Conservation (phyloP, 2,329 filamentous ascomycete species). For the Pyrenochaeta sp. region DNA sequence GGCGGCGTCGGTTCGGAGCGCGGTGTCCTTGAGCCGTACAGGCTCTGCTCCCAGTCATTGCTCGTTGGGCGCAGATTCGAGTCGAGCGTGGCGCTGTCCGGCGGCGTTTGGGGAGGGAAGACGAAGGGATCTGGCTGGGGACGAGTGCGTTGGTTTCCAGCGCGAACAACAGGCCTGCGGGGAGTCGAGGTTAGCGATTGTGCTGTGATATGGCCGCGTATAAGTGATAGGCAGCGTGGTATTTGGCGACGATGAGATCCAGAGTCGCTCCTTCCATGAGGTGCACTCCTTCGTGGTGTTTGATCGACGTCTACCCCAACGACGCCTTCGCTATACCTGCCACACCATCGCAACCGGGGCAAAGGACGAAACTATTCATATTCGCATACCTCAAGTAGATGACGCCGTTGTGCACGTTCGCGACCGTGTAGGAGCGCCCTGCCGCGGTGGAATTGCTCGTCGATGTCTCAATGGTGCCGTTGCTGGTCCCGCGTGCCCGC, state of each 20-base stretch:
- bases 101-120: conserved; percentile 50
- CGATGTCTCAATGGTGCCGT: conserved; percentile 41
- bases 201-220: not conserved
- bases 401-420: conserved; percentile 58
- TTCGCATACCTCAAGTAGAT: conserved; percentile 56
- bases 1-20: conserved; percentile 37
- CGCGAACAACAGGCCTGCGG: conserved; percentile 47
- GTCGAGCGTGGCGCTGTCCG: conserved; percentile 47
- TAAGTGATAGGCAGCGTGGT: not conserved
- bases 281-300: not conserved
- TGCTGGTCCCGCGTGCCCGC: conserved; percentile 42
- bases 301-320: conserved; percentile 3
- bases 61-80: conserved; percentile 38
- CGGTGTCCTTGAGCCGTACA: conserved; percentile 46
- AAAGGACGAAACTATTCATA: not conserved
- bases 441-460: conserved; percentile 36
- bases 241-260: not conserved
- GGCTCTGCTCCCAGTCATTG: conserved; percentile 49
- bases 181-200: conserved; percentile 20
- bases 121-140: conserved; percentile 47
- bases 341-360: not conserved
- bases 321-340: not conserved
- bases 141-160: conserved; percentile 45
- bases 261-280: conserved; percentile 1
- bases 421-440: conserved; percentile 56